Conservation (phyloP, 1,139 yeast genomes). For the Dujonia santamariae region DNA sequence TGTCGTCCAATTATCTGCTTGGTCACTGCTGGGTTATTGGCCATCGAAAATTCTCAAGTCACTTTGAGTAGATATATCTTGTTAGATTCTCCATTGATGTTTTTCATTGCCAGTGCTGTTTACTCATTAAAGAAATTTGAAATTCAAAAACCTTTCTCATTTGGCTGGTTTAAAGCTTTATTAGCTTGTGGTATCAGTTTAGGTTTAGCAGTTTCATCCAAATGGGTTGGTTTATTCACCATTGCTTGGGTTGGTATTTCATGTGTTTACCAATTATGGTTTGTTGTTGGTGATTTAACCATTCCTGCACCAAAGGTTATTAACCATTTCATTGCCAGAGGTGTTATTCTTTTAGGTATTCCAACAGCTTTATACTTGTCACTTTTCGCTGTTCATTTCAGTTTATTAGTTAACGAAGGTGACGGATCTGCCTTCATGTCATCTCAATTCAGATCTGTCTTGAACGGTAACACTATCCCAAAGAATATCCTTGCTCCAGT, state of each 20-base stretch:
- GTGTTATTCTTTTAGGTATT: slow-evolving; percentile 58
- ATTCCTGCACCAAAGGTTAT: slow-evolving; percentile 50
- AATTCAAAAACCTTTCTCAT: slow-evolving; percentile 67
- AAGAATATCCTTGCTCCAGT: slow-evolving; percentile 71
- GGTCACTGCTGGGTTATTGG: slow-evolving; percentile 61
- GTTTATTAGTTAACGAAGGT: slow-evolving; percentile 68
- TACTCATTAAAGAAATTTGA: slow-evolving; percentile 83
- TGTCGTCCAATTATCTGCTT: slow-evolving; percentile 76
- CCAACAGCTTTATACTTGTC: slow-evolving; percentile 66
- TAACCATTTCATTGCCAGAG: slow-evolving; percentile 57
- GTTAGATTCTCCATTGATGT: slow-evolving; percentile 85
- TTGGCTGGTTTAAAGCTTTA: slow-evolving; percentile 68
- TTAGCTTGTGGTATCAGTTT: slow-evolving; percentile 74
- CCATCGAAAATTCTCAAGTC: slow-evolving; percentile 80
- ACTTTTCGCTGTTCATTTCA: slow-evolving; percentile 80
- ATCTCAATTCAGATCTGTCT: slow-evolving; percentile 79
- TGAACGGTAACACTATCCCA: slow-evolving; percentile 72
- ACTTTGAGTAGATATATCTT: slow-evolving; percentile 90
- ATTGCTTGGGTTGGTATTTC: slow-evolving; percentile 84
- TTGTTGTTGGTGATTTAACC: slow-evolving; percentile 78
- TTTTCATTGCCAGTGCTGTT: slow-evolving; percentile 84
- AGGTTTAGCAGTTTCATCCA: slow-evolving; percentile 85
- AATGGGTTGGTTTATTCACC: slow-evolving; percentile 97
- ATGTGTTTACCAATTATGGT: slow-evolving; percentile 81
- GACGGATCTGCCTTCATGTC: slow-evolving; percentile 90